phyloP scores from a whole-genome alignment of 140 eudicot species.

The Erigeron philadelphicus region DNA sequence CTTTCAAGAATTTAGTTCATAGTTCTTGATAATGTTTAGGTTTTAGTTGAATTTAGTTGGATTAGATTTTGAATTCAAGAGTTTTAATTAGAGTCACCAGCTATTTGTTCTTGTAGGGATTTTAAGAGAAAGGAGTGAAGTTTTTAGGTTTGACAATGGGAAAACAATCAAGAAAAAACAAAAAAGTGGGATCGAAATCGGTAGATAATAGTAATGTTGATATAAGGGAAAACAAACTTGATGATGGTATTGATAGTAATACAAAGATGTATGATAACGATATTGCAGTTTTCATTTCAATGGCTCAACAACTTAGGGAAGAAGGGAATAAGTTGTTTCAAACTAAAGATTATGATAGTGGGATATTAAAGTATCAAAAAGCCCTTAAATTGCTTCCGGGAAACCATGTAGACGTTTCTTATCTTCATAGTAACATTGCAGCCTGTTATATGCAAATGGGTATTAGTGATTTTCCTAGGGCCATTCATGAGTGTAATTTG shows the following conservation, averaged over 20 bases:
- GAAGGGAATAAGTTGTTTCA: slow-evolving; percentile 82
- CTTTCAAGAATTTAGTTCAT: not conserved
- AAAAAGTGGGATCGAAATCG: slow-evolving; percentile 36
- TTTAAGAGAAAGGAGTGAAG: not conserved
- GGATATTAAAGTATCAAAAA: slow-evolving; percentile 71
- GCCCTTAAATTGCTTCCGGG: slow-evolving; percentile 75
- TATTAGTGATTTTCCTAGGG: slow-evolving; percentile 65
- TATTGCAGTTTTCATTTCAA: slow-evolving; percentile 52
- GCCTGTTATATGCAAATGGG: slow-evolving; percentile 96
- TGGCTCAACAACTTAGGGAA: slow-evolving; percentile 70
- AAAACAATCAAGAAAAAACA: slow-evolving; percentile 56
- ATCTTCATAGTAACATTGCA: slow-evolving; percentile 75
- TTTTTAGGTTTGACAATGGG: slow-evolving; percentile 44
- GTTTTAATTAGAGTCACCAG: not conserved
- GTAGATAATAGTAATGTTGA: slow-evolving; percentile 13
- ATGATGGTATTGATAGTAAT: slow-evolving; percentile 14
- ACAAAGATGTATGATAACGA: slow-evolving; percentile 57
- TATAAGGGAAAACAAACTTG: slow-evolving; percentile 28
- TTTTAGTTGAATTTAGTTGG: slow-evolving; percentile 8
- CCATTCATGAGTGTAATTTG: slow-evolving; percentile 85
- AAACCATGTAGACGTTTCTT: slow-evolving; percentile 68
- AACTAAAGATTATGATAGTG: slow-evolving; percentile 64
- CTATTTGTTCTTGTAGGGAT: not conserved
- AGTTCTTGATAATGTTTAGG: slow-evolving; percentile 2
- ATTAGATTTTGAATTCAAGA: slow-evolving; percentile 1